These are phyloP conservation scores for Diospyros kaki DNA, from an alignment of 148 eudicot genomes.

Conservation along the genomic window DNA sequence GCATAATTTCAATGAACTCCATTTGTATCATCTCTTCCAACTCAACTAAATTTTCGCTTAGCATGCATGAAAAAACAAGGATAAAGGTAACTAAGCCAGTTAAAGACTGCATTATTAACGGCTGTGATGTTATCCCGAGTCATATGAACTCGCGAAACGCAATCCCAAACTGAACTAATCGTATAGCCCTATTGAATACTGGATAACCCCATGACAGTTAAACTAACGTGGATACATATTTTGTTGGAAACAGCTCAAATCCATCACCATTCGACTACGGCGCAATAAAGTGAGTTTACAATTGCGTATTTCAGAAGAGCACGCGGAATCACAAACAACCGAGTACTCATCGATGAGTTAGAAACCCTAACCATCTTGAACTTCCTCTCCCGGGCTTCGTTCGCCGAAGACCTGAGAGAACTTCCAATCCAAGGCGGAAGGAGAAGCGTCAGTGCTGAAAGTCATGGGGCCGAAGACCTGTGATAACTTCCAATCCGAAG, in stretches of 20 bases:
- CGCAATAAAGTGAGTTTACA: not conserved
- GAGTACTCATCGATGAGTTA: not conserved
- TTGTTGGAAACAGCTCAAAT: not conserved
- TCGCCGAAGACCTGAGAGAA: conserved; percentile 39
- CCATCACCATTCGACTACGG: not conserved
- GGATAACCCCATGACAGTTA: not conserved
- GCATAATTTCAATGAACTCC: no score
- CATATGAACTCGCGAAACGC: not conserved
- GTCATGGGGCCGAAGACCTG: not conserved
- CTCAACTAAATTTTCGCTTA: no score
- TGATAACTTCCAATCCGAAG: not conserved
- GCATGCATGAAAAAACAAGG: no score
- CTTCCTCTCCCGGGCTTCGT: conserved; percentile 25
- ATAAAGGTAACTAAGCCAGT: no score
- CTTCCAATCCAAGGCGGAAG: conserved; percentile 25
- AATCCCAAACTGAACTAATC: not conserved
- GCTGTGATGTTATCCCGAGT: not conserved
- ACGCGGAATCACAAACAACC: not conserved
- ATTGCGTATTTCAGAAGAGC: not conserved
- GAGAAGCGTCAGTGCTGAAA: conserved; percentile 13
- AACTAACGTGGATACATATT: not conserved
- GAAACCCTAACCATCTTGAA: conserved; percentile 18
- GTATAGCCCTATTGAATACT: not conserved
- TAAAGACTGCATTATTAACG: no score
- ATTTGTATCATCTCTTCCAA: no score